These are phyloP conservation scores for Tylopilus rubrobrunneus DNA, from an alignment of 768 basidiomycete genomes.

Conservation along the genomic window DNA sequence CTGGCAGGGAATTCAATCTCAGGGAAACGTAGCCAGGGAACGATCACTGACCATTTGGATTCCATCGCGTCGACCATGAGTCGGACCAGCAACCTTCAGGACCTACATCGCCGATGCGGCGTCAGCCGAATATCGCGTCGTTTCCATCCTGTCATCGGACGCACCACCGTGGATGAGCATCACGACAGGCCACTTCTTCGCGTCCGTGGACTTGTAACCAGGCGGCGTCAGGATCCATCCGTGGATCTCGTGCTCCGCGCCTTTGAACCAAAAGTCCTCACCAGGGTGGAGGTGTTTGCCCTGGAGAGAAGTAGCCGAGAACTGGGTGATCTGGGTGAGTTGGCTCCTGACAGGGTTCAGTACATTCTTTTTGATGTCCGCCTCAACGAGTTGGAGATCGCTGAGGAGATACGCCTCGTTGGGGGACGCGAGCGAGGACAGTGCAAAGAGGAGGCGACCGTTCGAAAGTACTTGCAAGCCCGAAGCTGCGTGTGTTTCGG, in stretches of 20 bases:
- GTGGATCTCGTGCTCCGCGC: conserved; percentile 74
- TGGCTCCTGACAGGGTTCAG: conserved; percentile 27
- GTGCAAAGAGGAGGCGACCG: conserved; percentile 65
- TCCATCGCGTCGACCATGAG: conserved; percentile 90
- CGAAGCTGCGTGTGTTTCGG: conserved; percentile 52
- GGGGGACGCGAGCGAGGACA: conserved; percentile 72
- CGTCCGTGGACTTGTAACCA: conserved; percentile 63
- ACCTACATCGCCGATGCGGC: conserved; percentile 33
- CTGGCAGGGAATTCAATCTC: conserved; percentile 30
- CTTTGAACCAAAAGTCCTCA: conserved; percentile 88
- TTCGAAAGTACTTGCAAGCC: conserved; percentile 58
- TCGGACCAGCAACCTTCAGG: conserved; percentile 89
- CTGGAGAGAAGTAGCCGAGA: conserved; percentile 53
- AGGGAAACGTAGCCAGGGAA: not conserved
- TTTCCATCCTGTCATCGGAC: conserved; percentile 2
- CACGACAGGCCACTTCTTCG: conserved; percentile 75
- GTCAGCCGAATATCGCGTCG: not conserved
- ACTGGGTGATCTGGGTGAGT: conserved; percentile 59
- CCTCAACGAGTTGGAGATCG: conserved; percentile 43
- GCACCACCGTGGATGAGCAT: conserved; percentile 78
- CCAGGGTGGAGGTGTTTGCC: conserved; percentile 57
- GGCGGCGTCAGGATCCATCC: conserved; percentile 83
- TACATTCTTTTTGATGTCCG: conserved; percentile 33
- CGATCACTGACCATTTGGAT: conserved; percentile 60
- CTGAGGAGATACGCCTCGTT: conserved; percentile 73